A percentile compares a stretch with the other conserved stretches of the same genome.
Evolutionary conservation across 305 asterid species (phyloP).

Genomic region (Caryopteris hybrid): DNA sequence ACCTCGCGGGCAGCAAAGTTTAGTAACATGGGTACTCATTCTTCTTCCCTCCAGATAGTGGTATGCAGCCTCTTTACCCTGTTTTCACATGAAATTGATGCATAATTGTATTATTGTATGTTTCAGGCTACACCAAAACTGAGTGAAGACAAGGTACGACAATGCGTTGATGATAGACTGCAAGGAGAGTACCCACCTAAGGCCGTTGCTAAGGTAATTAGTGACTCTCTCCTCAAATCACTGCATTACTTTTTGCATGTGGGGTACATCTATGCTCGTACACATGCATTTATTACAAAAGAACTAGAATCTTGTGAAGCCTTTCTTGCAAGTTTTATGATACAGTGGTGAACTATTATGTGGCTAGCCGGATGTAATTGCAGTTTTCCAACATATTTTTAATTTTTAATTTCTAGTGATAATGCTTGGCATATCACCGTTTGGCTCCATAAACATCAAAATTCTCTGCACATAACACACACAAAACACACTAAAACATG

Average conservation of each 20-base stretch:
- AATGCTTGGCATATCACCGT: neutral
- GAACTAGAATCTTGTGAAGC: no score
- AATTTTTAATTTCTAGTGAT: no score
- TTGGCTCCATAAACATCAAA: neutral
- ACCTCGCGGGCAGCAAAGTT: constrained; percentile 63
- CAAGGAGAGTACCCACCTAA: constrained; percentile 49
- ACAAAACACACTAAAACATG: neutral
- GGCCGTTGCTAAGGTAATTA: constrained; percentile 52
- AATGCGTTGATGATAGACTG: constrained; percentile 44
- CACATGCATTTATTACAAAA: no score
- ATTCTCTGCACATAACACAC: neutral
- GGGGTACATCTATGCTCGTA: neutral
- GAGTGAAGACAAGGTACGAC: constrained; percentile 55
- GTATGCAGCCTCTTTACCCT: neutral
- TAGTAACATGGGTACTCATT: constrained; percentile 52
- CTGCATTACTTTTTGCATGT: neutral
- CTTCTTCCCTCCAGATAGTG: neutral
- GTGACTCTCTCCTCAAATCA: neutral
- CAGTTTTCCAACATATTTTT: no score
- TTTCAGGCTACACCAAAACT: constrained; percentile 50
- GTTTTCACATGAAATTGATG: neutral
- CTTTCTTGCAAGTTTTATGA: no score
- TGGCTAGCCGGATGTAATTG: no score
- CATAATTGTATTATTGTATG: neutral
- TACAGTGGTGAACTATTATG: no score